Percentiles rank a stretch among this genome's conserved stretches.
Evolutionary conservation across 164 flowering plant species (phyloP).

Genomic region (Buxus sempervirens): DNA sequence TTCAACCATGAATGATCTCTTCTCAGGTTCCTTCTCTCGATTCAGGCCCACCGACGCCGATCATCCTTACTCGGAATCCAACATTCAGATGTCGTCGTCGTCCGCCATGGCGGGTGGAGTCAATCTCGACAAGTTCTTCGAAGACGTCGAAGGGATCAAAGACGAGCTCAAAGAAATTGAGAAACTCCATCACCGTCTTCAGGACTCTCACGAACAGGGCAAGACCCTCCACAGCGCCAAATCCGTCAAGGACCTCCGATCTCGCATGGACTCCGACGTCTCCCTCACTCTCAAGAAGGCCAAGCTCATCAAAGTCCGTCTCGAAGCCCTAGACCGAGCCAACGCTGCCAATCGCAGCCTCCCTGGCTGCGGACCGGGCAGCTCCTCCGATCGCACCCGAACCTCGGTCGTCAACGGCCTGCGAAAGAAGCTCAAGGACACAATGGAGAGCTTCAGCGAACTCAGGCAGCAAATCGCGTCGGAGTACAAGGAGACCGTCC

Average conservation of each 20-base stretch:
- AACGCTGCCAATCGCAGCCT: slow-evolving; percentile 60
- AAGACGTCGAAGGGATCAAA: slow-evolving; percentile 63
- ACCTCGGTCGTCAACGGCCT: slow-evolving; percentile 64
- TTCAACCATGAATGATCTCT: slow-evolving; percentile 66
- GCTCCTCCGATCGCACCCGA: slow-evolving; percentile 73
- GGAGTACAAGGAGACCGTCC: slow-evolving; percentile 75
- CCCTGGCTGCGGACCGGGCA: slow-evolving; percentile 80
- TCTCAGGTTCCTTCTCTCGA: slow-evolving; percentile 68
- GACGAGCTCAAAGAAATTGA: slow-evolving; percentile 61
- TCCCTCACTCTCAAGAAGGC: slow-evolving; percentile 56
- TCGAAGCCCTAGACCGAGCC: slow-evolving; percentile 67
- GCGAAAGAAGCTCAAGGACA: slow-evolving; percentile 55
- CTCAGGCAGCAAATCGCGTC: slow-evolving; percentile 46
- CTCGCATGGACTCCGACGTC: slow-evolving; percentile 67
- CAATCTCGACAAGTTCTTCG: slow-evolving; percentile 67
- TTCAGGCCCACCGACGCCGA: slow-evolving; percentile 27
- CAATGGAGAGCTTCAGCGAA: slow-evolving; percentile 53
- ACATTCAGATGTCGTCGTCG: too few species aligned
- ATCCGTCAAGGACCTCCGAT: slow-evolving; percentile 51
- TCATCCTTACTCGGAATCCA: slow-evolving; percentile 16
- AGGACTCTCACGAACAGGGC: slow-evolving; percentile 52
- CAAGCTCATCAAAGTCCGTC: slow-evolving; percentile 52
- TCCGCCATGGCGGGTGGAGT: slow-evolving; percentile 20
- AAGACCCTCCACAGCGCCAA: slow-evolving; percentile 60
- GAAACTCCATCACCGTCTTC: slow-evolving; percentile 38